Percentiles rank a stretch among this genome's conserved stretches.
These are phyloP conservation scores for Penicillium pancosmium DNA, from an alignment of 495 filamentous ascomycete genomes.

Conservation along the genomic window DNA sequence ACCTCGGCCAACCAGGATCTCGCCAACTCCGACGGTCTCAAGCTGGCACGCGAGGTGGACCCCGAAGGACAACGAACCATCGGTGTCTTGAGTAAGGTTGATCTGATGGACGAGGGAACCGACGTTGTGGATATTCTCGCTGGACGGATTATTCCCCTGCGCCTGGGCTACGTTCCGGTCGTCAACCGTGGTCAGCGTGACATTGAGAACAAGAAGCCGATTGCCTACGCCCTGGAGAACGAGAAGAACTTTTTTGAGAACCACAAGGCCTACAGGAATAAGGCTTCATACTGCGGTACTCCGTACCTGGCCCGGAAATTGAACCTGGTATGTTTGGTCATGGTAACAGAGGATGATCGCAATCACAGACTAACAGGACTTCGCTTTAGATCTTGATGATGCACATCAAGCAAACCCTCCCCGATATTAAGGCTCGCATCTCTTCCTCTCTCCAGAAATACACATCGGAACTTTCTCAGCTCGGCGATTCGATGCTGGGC, in stretches of 20 bases:
- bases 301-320: conserved; percentile 96
- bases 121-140: conserved; percentile 99
- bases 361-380: conserved; percentile 4
- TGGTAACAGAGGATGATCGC: background rate
- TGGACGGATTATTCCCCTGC: conserved; percentile 93
- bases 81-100: conserved; percentile 97
- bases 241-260: conserved; percentile 98
- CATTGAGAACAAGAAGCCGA: conserved; percentile 94
- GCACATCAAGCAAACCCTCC: conserved; percentile 99
- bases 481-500: conserved; percentile 95
- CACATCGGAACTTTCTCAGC: conserved; percentile 71
- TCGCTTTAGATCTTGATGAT: conserved; percentile 88
- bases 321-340: conserved; percentile 68
- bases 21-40: conserved; percentile 97
- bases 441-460: conserved; percentile 92
- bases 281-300: conserved; percentile 97
- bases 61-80: conserved; percentile 98
- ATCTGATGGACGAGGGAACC: conserved; percentile 99
- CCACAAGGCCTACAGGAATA: conserved; percentile 98
- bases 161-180: conserved; percentile 96
- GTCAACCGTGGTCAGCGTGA: conserved; percentile 99
- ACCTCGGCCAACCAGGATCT: conserved; percentile 96
- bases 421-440: conserved; percentile 97
- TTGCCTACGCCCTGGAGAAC: conserved; percentile 88
- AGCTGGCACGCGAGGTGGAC: conserved; percentile 95